Percentiles rank a stretch among this genome's conserved stretches.
phyloP scores from a whole-genome alignment of 192 early-diverging fungal species.

The Pecoramyces ruminantium region DNA sequence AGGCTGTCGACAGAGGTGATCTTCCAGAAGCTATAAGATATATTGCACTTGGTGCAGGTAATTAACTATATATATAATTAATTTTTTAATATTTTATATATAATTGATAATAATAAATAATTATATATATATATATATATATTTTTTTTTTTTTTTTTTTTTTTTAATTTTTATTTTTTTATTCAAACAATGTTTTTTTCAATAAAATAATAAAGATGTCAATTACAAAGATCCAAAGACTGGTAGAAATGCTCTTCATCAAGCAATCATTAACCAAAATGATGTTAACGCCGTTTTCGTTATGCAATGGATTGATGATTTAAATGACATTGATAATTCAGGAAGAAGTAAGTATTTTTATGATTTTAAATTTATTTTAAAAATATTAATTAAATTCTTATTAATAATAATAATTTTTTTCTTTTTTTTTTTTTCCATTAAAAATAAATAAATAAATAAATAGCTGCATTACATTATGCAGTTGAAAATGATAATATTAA shows the following conservation, averaged over 20 bases:
- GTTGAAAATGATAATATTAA: not conserved
- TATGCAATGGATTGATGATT: not conserved
- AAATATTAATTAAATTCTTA: too few species aligned
- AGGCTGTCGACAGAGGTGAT: not conserved
- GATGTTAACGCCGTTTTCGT: not conserved
- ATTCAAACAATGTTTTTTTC: too few species aligned
- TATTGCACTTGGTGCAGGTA: not conserved
- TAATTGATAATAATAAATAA: too few species aligned
- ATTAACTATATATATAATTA: too few species aligned
- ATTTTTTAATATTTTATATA: too few species aligned
- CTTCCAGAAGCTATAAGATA: not conserved
- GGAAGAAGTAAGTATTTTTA: not conserved
- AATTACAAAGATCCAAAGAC: not conserved
- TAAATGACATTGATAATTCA: not conserved
- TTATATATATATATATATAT: too few species aligned
- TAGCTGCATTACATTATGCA: not conserved
- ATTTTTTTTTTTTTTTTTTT: too few species aligned
- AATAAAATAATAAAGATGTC: not conserved
- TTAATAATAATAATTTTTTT: too few species aligned
- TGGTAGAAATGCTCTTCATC: not conserved
- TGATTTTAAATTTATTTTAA: too few species aligned
- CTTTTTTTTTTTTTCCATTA: too few species aligned
- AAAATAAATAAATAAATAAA: not conserved
- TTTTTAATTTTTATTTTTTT: too few species aligned
- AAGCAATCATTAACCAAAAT: not conserved